Base-by-base conservation (phyloP, 768 basidiomycete genomes). In the Lyophyllum decastes region DNA sequence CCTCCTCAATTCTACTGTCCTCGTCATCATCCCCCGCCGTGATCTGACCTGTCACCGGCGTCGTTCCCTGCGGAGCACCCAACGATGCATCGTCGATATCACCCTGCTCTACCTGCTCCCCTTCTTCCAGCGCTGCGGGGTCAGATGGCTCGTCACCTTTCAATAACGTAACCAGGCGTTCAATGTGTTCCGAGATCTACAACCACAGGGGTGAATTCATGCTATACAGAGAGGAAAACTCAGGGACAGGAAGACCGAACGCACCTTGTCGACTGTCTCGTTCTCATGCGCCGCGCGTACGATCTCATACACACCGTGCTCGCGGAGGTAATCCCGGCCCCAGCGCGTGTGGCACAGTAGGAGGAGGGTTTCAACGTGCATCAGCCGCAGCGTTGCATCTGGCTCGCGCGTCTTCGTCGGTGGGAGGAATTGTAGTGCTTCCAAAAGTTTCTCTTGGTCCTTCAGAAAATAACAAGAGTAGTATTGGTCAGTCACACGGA, bases 401-500 rank as follows among this genome's bases (percentile, higher is more conserved):
- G 79, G 67, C 67, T 99, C 97, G 27, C 97, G 85, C 55, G 74
- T 82, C 72, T 99, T 99, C 11, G 87, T 86, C 0, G 87, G 78
- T 0, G 93, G 91, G 3, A 97, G 82, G 73, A 98, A 90, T 70
- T 99, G 97, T 11, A 98, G 78, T 0, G 89, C 82, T 12, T 85
- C 75, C 0, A 90, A 94, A 0, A 99, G 80, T 43, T 85, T 86
- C 63, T 99, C 97, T 77, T 94, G 90, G 41, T 93, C 92, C 90
- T 96, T 27, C 48, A 44, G 16, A 44, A 33, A 27, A 10, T 9
- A 16, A 16, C 16, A 38, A 2, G 35, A 16, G 3, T 16, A 57
- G 8, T 22, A 47, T 26, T 24, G 11, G 41, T 47, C 30, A 44
- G 51, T 17, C 33, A 38, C 30, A 33, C 30, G 16, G 25, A 2